Percentiles rank a stretch among this genome's conserved stretches.
phyloP scores from a whole-genome alignment of 306 rosid genomes.

The Trichosanthes truncata region DNA sequence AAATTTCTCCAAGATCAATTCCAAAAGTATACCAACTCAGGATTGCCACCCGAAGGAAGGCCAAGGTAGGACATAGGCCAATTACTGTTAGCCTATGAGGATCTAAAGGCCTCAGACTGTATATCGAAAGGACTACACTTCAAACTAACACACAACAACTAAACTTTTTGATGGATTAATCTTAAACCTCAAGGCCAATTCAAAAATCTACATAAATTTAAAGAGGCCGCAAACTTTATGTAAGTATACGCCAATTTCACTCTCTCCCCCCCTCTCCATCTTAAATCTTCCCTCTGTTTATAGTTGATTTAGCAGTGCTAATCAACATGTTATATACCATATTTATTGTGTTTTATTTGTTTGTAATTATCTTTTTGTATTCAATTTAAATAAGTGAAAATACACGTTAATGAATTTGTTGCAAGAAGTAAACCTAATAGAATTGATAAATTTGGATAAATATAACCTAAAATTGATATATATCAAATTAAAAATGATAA shows the following conservation, averaged over 20 bases:
- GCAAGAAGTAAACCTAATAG: background rate
- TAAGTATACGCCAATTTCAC: background rate
- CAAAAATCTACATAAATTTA: background rate
- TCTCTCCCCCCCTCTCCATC: background rate
- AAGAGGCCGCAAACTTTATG: background rate
- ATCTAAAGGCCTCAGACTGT: background rate
- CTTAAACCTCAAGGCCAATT: background rate
- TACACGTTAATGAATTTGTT: background rate
- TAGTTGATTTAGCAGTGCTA: background rate
- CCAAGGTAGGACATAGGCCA: background rate
- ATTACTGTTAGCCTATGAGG: background rate
- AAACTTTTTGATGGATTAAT: background rate
- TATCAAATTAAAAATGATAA: background rate
- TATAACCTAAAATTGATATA: background rate
- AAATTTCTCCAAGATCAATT: background rate
- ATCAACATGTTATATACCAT: background rate
- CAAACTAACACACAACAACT: background rate
- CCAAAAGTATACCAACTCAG: background rate
- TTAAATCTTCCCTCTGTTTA: background rate
- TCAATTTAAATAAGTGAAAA: background rate
- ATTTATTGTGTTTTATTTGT: background rate
- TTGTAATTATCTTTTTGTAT: background rate
- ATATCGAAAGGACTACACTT: background rate
- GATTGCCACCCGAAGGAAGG: background rate
- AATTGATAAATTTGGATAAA: background rate